phyloP scores from a whole-genome alignment of 2,329 filamentous ascomycete genomes.

The Arthrinium phaeospermum region DNA sequence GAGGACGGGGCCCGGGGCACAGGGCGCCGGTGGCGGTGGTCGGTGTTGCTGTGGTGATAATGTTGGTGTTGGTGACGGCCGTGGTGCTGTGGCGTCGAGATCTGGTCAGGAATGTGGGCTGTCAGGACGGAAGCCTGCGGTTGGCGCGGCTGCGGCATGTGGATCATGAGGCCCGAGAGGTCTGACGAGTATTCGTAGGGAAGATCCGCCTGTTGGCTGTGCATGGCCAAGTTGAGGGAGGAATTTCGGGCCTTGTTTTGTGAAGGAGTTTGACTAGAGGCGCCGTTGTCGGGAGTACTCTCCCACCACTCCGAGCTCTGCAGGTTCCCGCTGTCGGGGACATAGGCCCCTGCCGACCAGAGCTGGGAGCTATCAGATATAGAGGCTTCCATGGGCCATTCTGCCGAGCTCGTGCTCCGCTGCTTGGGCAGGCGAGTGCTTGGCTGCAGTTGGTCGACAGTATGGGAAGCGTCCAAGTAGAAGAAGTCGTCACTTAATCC shows the following conservation, averaged over 20 bases:
- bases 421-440: constrained; percentile 27
- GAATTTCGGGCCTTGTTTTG: constrained; percentile 30
- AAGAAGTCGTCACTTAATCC: constrained; percentile 26
- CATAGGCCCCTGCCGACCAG: constrained; percentile 26
- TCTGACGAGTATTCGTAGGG: constrained; percentile 46
- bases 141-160: constrained; percentile 56
- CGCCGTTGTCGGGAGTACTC: constrained; percentile 17
- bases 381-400: constrained; percentile 40
- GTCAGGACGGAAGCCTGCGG: constrained; percentile 45
- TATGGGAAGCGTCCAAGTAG: constrained; percentile 26
- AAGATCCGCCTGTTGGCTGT: constrained; percentile 47
- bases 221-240: constrained; percentile 47
- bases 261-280: background rate
- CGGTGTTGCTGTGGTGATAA: constrained; percentile 24
- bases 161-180: constrained; percentile 56
- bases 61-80: background rate
- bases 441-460: constrained; percentile 25
- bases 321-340: constrained; percentile 28
- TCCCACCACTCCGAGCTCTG: constrained; percentile 36
- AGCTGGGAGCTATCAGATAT: constrained; percentile 31
- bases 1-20: constrained; percentile 60
- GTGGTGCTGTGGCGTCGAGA: background rate
- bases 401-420: constrained; percentile 36
- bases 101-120: constrained; percentile 33
- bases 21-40: constrained; percentile 52